phyloP scores from a whole-genome alignment of 176 grass and related monocot genomes.

The Aegilops umbellulata region DNA sequence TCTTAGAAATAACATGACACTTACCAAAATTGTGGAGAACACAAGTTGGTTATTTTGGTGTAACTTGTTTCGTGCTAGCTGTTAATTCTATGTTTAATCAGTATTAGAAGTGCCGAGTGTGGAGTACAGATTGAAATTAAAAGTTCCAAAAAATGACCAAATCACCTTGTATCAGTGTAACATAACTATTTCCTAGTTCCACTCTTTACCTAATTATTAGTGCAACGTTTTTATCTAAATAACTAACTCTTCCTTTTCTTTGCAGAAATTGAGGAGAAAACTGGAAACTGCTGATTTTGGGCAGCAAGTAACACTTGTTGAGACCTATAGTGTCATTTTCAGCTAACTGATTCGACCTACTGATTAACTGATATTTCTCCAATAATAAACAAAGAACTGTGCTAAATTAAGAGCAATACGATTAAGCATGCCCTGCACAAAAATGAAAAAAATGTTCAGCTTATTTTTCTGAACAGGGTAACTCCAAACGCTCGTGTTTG shows the following conservation, averaged over 20 bases:
- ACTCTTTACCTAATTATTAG: neutral
- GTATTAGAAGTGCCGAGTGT: neutral
- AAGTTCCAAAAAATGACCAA: neutral
- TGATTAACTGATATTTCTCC: neutral
- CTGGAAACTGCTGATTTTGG: neutral
- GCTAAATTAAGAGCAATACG: neutral
- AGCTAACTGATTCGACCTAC: neutral
- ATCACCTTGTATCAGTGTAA: neutral
- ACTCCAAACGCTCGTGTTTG: neutral
- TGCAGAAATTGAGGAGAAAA: neutral
- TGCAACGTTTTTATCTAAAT: too few species aligned
- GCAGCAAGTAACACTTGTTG: neutral
- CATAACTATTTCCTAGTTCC: neutral
- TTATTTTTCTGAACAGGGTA: neutral
- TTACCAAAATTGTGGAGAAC: neutral
- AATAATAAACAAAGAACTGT: neutral
- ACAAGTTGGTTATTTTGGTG: neutral
- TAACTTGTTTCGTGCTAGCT: neutral
- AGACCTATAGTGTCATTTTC: neutral
- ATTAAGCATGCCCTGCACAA: neutral
- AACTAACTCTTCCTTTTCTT: too few species aligned
- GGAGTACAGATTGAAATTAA: neutral
- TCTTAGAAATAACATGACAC: neutral
- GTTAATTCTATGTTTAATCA: neutral
- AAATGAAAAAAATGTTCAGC: neutral